Base-by-base conservation (phyloP, 116 monocot species). In the Iris pallida region DNA sequence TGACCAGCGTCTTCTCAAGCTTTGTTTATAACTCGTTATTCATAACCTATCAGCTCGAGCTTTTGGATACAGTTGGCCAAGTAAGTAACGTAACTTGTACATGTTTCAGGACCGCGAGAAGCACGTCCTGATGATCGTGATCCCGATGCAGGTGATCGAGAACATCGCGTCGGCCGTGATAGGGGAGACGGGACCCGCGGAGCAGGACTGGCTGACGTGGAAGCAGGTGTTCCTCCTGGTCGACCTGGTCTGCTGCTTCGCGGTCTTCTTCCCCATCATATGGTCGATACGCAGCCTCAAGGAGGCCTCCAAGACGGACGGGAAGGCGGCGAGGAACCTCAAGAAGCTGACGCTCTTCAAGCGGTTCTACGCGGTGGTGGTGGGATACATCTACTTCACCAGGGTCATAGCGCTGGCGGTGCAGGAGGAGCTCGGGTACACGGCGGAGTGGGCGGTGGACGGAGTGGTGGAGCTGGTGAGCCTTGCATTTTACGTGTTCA, bases 101-200 rank as follows among this genome's bases (percentile, higher is more conserved):
- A 30, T 30, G 30, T 30, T 30, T 30, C n/a, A 95, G 70, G 88
- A 88, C 6, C 45, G 84, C 43, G 95, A 95, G 77, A 95, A 91
- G 88, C 91, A 86, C 71, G 86, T 95, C 4, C 72, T 95, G 55
- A 91, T 95, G 86, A 58, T 84, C 4, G 88, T 95, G 42, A 95
- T 95, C 58, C 91, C 91, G 8, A 76, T 92, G 42, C 91, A 92
- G 76, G 85, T 92, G 6, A 44, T 88, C 4, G 82, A 86, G 0
- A 95, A 95, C 59, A 66, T 88, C 0, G 95, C 95, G 0, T 78
- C 85, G 0, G 77, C 79, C 0, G 68, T 76, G 62, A 79, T 83
- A 53, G 72, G 72, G 30, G 79, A 83, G 59, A 69, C 68, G 5
- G 76, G 78, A 0, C 70, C 73, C 4, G 64, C 76, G 4, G 61